Base-by-base conservation (phyloP, 768 basidiomycete genomes). In the Chalciporus pseudorubinellus region DNA sequence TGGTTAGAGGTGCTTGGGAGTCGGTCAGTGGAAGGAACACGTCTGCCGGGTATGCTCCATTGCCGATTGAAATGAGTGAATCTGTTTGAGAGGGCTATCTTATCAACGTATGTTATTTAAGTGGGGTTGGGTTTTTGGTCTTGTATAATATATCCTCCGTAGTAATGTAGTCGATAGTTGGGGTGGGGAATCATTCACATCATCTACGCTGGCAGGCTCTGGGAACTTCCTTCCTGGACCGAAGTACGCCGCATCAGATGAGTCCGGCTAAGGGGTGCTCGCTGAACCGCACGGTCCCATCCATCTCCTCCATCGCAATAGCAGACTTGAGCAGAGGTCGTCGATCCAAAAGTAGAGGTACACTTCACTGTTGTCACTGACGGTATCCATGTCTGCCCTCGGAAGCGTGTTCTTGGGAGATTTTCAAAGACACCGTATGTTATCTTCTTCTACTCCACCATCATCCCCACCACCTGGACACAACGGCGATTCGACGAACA, bases 371-470 rank as follows among this genome's bases (percentile, higher is more conserved):
- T 31, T 4, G 31, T 43, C 26, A 50, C 19, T 40, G 26, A 38
- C 53, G 46, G 48, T 45, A 36, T 42, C 46, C 46, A 80, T 82
- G 81, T 70, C 81, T 42, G 73, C 66, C 57, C 78, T 91, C 48
- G 88, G 89, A 44, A 88, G 86, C 61, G 89, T 87, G 20, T 92
- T 92, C 69, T 76, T 92, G 48, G 90, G 89, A 50, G 90, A 92
- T 72, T 68, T 82, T 8, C 80, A 82, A 63, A 83, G 86, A 55
- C 76, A 78, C 58, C 82, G 87, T 38, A 69, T 84, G 38, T 67
- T 87, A 12, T 80, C 80, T 34, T 79, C 83, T 34, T 79, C 83
- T 19, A 77, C 80, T n/a, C 74, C 78, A 48, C 77, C 73, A 33
- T 74, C 73, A 24, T 76, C 76, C 31, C 76, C 72, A 44, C 74